Evolutionary conservation across 164 flowering plant genomes (phyloP).

Genomic region (Vitis cinerea): DNA sequence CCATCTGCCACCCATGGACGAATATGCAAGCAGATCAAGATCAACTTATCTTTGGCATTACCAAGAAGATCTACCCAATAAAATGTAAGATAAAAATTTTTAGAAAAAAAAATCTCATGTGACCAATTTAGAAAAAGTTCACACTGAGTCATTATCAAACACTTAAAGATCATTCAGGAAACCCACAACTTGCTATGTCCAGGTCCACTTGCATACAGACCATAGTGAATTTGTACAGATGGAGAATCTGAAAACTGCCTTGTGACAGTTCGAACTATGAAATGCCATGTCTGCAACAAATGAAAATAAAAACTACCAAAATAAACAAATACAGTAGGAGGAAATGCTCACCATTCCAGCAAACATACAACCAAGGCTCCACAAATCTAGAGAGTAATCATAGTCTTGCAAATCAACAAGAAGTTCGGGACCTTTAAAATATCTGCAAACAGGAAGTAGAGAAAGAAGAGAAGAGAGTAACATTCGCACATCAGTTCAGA

Average conservation of each 20-base stretch:
- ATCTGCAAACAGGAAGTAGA: constrained; percentile 47
- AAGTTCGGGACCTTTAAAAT: constrained; percentile 96
- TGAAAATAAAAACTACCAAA: background rate
- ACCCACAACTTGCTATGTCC: constrained; percentile 10
- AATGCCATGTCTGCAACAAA: background rate
- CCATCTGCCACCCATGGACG: constrained; percentile 18
- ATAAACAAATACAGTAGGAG: background rate
- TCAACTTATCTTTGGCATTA: constrained; percentile 13
- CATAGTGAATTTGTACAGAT: background rate
- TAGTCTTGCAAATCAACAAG: constrained; percentile 98
- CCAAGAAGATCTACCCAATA: background rate
- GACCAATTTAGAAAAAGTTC: background rate
- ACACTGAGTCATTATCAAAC: background rate
- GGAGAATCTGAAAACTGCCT: background rate
- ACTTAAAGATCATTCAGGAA: background rate
- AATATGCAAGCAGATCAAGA: constrained; percentile 24
- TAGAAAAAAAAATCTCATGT: background rate
- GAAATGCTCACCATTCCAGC: constrained; percentile 88
- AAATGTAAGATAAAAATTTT: background rate
- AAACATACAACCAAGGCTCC: constrained; percentile 99
- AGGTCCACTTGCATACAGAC: constrained; percentile 8
- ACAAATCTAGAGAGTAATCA: constrained; percentile 94
- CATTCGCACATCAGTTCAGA: background rate
- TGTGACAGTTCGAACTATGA: background rate
- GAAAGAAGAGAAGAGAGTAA: background rate